Conservation (phyloP, 495 filamentous ascomycete genomes). For the Aspergillus olivimuriae region DNA sequence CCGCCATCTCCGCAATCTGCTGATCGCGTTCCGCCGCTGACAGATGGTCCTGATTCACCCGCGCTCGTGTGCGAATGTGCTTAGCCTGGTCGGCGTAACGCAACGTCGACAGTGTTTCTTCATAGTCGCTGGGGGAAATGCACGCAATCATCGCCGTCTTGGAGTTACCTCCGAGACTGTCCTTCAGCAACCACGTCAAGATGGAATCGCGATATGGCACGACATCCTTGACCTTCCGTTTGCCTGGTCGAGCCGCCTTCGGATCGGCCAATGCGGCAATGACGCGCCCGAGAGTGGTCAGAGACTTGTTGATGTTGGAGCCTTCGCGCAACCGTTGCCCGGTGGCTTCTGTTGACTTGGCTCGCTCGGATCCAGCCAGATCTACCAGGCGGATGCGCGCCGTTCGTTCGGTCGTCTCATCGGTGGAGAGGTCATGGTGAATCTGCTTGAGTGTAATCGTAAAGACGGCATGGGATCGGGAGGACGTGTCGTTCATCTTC, state of each 20-base stretch:
- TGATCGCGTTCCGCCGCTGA: constrained; percentile 84
- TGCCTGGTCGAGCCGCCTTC: constrained; percentile 47
- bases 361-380: constrained; percentile 89
- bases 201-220: constrained; percentile 96
- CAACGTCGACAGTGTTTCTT: constrained; percentile 91
- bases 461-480: constrained; percentile 92
- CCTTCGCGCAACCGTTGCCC: constrained; percentile 87
- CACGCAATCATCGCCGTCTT: constrained; percentile 99
- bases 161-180: constrained; percentile 87
- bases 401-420: constrained; percentile 90
- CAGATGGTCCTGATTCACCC: constrained; percentile 88
- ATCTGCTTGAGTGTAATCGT: constrained; percentile 98
- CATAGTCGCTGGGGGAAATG: constrained; percentile 91
- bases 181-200: constrained; percentile 95
- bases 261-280: constrained; percentile 95
- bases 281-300: constrained; percentile 90
- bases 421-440: constrained; percentile 85
- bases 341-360: constrained; percentile 92
- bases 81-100: constrained; percentile 98
- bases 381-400: constrained; percentile 94
- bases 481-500: constrained; percentile 99
- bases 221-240: constrained; percentile 55
- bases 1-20: constrained; percentile 88
- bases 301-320: constrained; percentile 96
- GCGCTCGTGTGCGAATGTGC: constrained; percentile 92